Base-by-base conservation (phyloP, 2,329 filamentous ascomycete species). In the Hysterium pulicare region DNA sequence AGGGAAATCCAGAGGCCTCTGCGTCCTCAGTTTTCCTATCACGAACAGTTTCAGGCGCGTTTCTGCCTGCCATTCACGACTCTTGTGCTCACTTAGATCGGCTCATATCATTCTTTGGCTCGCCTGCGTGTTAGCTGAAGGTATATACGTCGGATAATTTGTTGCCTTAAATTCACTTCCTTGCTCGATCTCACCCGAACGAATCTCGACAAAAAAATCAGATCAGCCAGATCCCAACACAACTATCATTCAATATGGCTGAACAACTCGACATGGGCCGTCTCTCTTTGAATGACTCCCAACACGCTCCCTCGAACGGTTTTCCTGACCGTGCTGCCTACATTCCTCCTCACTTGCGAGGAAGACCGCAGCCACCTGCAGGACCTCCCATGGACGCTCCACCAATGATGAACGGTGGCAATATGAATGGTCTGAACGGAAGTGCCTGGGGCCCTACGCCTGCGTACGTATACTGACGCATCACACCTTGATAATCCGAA, bases 341-440 rank as follows among this genome's bases (percentile, higher is more conserved):
- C 76, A 90, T 93, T 55, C 87, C 87, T 54, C 87, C 87, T 69
- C 88, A 93, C 71, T 82, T 90, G 77, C 83, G 87, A 64, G 63
- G 63, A 31, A 62, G 65, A 45, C 62, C 66, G 44, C 51, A 50
- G 37, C 37, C 45, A 36, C 39, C 42, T 13, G 55, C 57, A 41
- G 54, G 55, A 15, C 65, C 63, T 44, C 60, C 64, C 9, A 64
- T 71, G 51, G 70, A 71, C 49, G 65, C 58, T 34, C 66, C 70
- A 53, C 69, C 66, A 45, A 67, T 69, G 48, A 71, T 75, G 56
- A 65, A 68, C 47, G 59, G 59, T 41, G 54, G 54, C 38, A 74
- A 78, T 42, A 73, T 83, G 45, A 80, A 79, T 66, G 78, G 77
- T 44, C 71, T 84, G 40, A 81, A 79, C 68, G 78, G 77, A 66